A percentile compares a stretch with the other conserved stretches of the same genome.
These are phyloP conservation scores for Myrmaecium sp. DNA, from an alignment of 2,329 filamentous ascomycete species.

Conservation along the genomic window DNA sequence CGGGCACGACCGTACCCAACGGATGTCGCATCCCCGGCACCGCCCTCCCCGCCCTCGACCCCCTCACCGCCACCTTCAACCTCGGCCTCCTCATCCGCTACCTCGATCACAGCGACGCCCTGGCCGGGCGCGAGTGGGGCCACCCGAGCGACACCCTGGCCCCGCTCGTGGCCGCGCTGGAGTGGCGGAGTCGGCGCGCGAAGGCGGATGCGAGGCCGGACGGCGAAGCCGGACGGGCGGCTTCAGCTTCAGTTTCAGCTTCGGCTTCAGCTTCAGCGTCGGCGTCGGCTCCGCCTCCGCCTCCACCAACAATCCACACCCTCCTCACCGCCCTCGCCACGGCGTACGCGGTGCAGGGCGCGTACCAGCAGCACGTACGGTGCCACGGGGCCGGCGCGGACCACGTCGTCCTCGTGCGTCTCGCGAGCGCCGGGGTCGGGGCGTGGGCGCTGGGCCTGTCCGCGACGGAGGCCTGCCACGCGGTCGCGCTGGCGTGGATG, in stretches of 20 bases:
- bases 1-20: too few relatives aligned
- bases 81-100: slow-evolving; percentile 23
- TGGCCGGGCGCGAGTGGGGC: slow-evolving; percentile 25
- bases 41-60: slow-evolving; percentile 17
- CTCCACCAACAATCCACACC: slow-evolving; percentile 10
- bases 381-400: slow-evolving; percentile 26
- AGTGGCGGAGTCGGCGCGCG: slow-evolving; percentile 13
- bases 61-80: slow-evolving; percentile 23
- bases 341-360: slow-evolving; percentile 27
- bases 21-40: slow-evolving; percentile 25
- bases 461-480: slow-evolving; percentile 16
- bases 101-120: slow-evolving; percentile 26
- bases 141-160: slow-evolving; percentile 28
- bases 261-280: not conserved
- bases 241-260: not conserved
- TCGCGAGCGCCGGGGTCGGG: slow-evolving; percentile 23
- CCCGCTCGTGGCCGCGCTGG: slow-evolving; percentile 19
- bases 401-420: slow-evolving; percentile 25
- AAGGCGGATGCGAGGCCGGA: not conserved
- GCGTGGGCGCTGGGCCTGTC: slow-evolving; percentile 20
- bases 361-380: slow-evolving; percentile 18
- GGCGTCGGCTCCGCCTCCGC: not conserved
- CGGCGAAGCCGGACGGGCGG: not conserved
- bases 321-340: slow-evolving; percentile 21
- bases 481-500: slow-evolving; percentile 24